A percentile compares a stretch with the other conserved stretches of the same genome.
phyloP scores from a whole-genome alignment of 441 rosid species.

The Arabidopsis hybrid region DNA sequence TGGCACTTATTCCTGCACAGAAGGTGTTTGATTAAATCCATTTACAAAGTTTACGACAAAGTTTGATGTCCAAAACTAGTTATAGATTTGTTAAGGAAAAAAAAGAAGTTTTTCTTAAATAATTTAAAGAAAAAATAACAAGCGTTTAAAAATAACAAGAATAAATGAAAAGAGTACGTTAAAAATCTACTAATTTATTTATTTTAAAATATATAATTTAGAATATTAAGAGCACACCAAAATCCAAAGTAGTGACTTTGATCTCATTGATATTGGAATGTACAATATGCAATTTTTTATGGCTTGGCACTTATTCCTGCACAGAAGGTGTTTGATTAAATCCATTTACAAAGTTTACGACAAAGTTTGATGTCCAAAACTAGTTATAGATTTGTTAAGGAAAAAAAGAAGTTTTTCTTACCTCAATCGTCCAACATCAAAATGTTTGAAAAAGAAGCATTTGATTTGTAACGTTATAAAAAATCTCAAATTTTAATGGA shows the following conservation, averaged over 20 bases:
- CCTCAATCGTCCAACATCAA: neutral
- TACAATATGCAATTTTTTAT: conserved; percentile 1
- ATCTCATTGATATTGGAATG: conserved; percentile 1
- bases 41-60: neutral
- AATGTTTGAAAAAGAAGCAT: neutral
- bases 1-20: conserved; percentile 11
- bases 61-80: neutral
- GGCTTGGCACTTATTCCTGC: conserved; percentile 23
- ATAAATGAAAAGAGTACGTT: neutral
- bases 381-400: neutral
- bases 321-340: neutral
- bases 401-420: neutral
- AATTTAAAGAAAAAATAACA: too few relatives aligned
- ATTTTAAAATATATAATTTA: neutral
- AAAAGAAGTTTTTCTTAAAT: neutral
- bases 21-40: neutral
- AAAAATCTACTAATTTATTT: neutral
- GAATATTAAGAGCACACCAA: conserved; percentile 1
- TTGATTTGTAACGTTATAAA: neutral
- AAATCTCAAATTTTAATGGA: too few relatives aligned
- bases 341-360: neutral
- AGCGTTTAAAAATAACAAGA: too few relatives aligned
- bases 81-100: neutral
- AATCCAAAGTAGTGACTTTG: conserved; percentile 2
- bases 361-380: neutral